Conservation (phyloP, 2,329 filamentous ascomycete species). For the Cladophialophora exuberans region DNA sequence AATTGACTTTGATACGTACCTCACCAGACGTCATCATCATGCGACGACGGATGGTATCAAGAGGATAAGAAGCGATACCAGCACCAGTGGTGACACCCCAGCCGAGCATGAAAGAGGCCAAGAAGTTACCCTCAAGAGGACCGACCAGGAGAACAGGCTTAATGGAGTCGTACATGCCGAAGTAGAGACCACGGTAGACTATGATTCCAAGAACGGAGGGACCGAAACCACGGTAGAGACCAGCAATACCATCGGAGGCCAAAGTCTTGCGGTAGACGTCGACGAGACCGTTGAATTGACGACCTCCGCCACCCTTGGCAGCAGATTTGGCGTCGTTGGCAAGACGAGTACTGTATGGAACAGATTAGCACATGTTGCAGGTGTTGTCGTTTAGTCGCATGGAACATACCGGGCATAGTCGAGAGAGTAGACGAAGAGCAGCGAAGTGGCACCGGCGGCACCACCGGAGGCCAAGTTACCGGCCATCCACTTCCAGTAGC, state of each 20-base stretch:
- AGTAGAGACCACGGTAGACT: conserved; percentile 99
- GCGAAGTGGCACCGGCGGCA: conserved; percentile 99
- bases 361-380: conserved; percentile 2
- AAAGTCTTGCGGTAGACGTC: conserved; percentile 99
- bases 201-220: conserved; percentile 98
- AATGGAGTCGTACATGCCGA: conserved; percentile 99
- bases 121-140: conserved; percentile 94
- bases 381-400: neutral
- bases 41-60: conserved; percentile 99
- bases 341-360: conserved; percentile 81
- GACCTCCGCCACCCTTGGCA: conserved; percentile 87
- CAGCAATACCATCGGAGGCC: conserved; percentile 95
- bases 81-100: conserved; percentile 99
- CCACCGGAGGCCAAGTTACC: conserved; percentile 99
- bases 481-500: conserved; percentile 98
- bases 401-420: conserved; percentile 78
- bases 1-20: conserved; percentile 46
- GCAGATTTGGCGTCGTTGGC: conserved; percentile 99
- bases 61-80: conserved; percentile 99
- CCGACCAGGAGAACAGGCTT: conserved; percentile 97
- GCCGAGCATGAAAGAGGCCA: conserved; percentile 97
- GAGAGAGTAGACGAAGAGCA: conserved; percentile 99
- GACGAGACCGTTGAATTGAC: conserved; percentile 99
- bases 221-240: conserved; percentile 99
- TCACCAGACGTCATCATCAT: conserved; percentile 99